Conservation (phyloP, 2,329 filamentous ascomycete genomes). For the Sordariomycetes sp. region DNA sequence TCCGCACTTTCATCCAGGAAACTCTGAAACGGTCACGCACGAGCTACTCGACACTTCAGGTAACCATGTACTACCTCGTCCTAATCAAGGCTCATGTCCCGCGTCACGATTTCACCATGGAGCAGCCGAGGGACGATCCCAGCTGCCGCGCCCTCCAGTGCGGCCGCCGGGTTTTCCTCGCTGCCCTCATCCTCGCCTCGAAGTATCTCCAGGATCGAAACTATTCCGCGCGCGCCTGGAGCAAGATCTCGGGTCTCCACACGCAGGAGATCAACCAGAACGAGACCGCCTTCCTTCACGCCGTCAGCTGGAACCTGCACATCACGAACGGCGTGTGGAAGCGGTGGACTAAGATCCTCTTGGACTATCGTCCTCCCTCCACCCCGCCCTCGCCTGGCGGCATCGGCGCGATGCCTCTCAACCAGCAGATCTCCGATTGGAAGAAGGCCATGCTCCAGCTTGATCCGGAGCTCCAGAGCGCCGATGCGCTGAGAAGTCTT, state of each 20-base stretch:
- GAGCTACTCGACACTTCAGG: constrained; percentile 94
- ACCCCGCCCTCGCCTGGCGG: constrained; percentile 39
- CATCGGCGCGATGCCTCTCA: neutral
- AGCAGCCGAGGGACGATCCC: constrained; percentile 65
- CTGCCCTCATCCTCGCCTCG: constrained; percentile 87
- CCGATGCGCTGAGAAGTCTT: constrained; percentile 33
- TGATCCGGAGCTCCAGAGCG: constrained; percentile 46
- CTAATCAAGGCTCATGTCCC: constrained; percentile 88
- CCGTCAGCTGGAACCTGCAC: constrained; percentile 91
- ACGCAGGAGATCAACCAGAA: constrained; percentile 94
- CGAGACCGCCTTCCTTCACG: constrained; percentile 81
- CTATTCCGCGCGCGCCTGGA: constrained; percentile 96
- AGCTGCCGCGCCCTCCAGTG: constrained; percentile 78
- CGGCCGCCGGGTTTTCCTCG: constrained; percentile 93
- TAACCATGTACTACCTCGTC: constrained; percentile 91
- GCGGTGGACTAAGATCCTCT: constrained; percentile 85
- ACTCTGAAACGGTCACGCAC: constrained; percentile 89
- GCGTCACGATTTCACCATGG: constrained; percentile 72
- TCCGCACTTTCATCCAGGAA: constrained; percentile 96
- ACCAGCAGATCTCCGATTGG: constrained; percentile 24
- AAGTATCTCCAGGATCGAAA: constrained; percentile 98
- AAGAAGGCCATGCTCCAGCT: constrained; percentile 46
- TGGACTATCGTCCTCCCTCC: constrained; percentile 71
- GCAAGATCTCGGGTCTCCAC: constrained; percentile 95
- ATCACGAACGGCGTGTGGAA: constrained; percentile 83